phyloP scores from a whole-genome alignment of 208 protist genomes.

The Leishmania martiniquensis region DNA sequence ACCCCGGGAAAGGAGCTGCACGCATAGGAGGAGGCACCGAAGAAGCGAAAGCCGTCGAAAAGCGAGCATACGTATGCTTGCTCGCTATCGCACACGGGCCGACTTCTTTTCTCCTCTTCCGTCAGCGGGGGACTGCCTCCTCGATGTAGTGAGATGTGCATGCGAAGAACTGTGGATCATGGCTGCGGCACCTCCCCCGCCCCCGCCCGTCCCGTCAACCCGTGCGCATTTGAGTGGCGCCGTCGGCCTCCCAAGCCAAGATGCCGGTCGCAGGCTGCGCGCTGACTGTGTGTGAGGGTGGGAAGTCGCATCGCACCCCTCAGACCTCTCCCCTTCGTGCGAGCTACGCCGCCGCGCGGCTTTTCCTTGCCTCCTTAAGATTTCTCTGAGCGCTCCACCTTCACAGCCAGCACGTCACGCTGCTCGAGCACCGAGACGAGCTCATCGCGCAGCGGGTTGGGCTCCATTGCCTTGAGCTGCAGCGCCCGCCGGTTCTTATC shows the following conservation, averaged over 20 bases:
- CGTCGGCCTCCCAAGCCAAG: neutral
- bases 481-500: conserved; percentile 73
- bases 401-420: conserved; percentile 54
- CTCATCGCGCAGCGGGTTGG: conserved; percentile 55
- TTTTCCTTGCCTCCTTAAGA: neutral
- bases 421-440: conserved; percentile 54
- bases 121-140: neutral
- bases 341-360: neutral
- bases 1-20: neutral
- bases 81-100: neutral
- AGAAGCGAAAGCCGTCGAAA: neutral
- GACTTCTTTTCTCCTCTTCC: conserved; percentile 5
- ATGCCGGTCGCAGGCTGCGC: too few species aligned
- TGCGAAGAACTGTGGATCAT: neutral
- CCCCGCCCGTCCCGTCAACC: neutral
- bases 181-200: neutral
- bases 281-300: neutral
- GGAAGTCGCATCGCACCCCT: neutral
- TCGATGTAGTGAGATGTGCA: neutral
- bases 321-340: neutral
- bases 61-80: neutral
- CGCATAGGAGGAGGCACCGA: neutral
- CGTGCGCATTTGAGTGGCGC: neutral
- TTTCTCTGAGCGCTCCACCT: conserved; percentile 38
- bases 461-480: conserved; percentile 80